These are phyloP conservation scores for Serendipita sp. DNA, from an alignment of 768 basidiomycete genomes.

Conservation along the genomic window DNA sequence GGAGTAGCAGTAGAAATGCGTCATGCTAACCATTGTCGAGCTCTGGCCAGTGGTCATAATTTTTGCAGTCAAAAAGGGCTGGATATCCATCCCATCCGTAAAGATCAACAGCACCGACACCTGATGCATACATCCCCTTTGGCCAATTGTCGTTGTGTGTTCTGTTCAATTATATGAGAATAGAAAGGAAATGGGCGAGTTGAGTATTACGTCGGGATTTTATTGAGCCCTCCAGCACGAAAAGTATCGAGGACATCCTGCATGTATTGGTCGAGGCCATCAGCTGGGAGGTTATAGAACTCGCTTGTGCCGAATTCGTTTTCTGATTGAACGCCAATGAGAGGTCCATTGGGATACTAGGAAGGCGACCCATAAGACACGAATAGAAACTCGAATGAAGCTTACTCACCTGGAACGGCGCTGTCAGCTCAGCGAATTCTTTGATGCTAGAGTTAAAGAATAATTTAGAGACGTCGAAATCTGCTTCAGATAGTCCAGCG, in stretches of 20 bases:
- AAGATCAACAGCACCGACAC: slow-evolving; percentile 15
- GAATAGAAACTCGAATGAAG: not conserved
- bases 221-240: slow-evolving; percentile 14
- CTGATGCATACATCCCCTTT: slow-evolving; percentile 13
- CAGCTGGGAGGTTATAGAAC: not conserved
- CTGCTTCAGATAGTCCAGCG: not conserved
- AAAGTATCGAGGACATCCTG: slow-evolving; percentile 14
- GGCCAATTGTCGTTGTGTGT: slow-evolving; percentile 15
- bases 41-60: slow-evolving; percentile 13
- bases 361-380: not conserved
- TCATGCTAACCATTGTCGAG: slow-evolving; percentile 9
- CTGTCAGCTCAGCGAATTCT: slow-evolving; percentile 5
- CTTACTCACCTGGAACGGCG: not conserved
- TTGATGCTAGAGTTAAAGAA: slow-evolving; percentile 14
- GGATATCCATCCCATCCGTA: slow-evolving; percentile 17
- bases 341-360: slow-evolving; percentile 17
- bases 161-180: slow-evolving; percentile 3
- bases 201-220: slow-evolving; percentile 14
- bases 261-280: slow-evolving; percentile 15
- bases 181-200: not conserved
- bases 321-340: slow-evolving; percentile 16
- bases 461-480: not conserved
- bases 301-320: slow-evolving; percentile 15
- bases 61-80: slow-evolving; percentile 15
- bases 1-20: not conserved